Conservation (phyloP, 805 yeast species). For the Ogataea pignaliae region DNA sequence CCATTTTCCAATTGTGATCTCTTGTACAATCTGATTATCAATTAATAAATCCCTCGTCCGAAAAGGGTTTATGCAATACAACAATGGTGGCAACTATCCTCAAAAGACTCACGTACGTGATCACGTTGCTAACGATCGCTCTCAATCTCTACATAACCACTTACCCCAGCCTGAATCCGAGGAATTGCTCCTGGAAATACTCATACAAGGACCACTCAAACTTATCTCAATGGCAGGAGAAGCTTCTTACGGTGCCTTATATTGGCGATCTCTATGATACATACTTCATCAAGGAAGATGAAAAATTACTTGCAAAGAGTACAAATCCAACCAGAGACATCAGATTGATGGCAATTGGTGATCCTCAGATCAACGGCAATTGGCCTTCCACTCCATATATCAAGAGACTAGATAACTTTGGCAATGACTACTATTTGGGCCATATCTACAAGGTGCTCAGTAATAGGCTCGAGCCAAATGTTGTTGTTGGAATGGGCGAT, state of each 20-base stretch:
- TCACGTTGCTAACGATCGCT: constrained; percentile 36
- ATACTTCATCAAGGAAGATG: constrained; percentile 25
- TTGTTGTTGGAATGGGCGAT: constrained; percentile 90
- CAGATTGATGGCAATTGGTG: constrained; percentile 81
- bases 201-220: constrained; percentile 19
- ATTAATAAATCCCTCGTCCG: not conserved
- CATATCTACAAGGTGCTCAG: constrained; percentile 73
- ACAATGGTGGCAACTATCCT: constrained; percentile 7
- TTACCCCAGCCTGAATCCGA: constrained; percentile 61
- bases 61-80: no score
- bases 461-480: constrained; percentile 61
- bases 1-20: no score
- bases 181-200: constrained; percentile 58
- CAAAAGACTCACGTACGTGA: constrained; percentile 18
- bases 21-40: no score
- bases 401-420: constrained; percentile 76
- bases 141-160: constrained; percentile 67
- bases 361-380: constrained; percentile 93
- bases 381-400: constrained; percentile 68
- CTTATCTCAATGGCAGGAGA: constrained; percentile 10
- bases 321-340: constrained; percentile 30
- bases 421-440: constrained; percentile 86
- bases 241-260: constrained; percentile 26
- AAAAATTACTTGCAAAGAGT: constrained; percentile 1
- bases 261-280: constrained; percentile 31